Evolutionary conservation across 257 asterid genomes (phyloP).

Genomic region (Nicotiana otophora): DNA sequence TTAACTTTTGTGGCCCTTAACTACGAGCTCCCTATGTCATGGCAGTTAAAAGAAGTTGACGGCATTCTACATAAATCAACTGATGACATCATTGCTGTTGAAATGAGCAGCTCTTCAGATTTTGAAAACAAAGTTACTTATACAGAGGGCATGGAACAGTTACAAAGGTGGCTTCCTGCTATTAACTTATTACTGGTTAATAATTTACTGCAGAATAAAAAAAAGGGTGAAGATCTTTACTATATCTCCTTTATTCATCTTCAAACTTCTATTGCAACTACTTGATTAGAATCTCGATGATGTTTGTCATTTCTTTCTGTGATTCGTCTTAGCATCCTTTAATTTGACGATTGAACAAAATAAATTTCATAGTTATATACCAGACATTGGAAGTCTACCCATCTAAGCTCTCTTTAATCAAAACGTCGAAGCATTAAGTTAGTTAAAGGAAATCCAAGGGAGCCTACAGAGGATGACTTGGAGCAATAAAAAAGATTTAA

Average conservation of each 20-base stretch:
- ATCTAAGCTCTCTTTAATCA: not conserved
- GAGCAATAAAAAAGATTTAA: not conserved
- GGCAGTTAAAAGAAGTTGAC: constrained; percentile 77
- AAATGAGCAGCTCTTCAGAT: constrained; percentile 57
- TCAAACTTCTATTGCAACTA: not conserved
- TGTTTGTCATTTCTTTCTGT: not conserved
- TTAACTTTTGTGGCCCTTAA: constrained; percentile 76
- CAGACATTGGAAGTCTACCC: not conserved
- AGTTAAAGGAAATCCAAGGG: not conserved
- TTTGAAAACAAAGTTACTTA: constrained; percentile 38
- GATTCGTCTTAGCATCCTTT: not conserved
- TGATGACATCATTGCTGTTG: constrained; percentile 79
- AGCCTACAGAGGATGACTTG: not conserved
- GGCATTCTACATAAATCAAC: constrained; percentile 92
- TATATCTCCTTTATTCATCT: not conserved
- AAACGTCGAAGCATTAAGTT: not conserved
- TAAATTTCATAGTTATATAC: not conserved
- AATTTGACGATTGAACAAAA: not conserved
- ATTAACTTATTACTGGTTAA: not conserved
- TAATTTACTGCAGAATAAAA: not conserved
- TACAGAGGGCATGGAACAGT: constrained; percentile 62
- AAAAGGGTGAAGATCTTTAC: not conserved
- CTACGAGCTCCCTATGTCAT: constrained; percentile 54
- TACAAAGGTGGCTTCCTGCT: constrained; percentile 51
- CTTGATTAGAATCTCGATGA: not conserved